Evolutionary conservation across 176 grass and related monocot species (phyloP).

Genomic region (Elymus sibiricus): DNA sequence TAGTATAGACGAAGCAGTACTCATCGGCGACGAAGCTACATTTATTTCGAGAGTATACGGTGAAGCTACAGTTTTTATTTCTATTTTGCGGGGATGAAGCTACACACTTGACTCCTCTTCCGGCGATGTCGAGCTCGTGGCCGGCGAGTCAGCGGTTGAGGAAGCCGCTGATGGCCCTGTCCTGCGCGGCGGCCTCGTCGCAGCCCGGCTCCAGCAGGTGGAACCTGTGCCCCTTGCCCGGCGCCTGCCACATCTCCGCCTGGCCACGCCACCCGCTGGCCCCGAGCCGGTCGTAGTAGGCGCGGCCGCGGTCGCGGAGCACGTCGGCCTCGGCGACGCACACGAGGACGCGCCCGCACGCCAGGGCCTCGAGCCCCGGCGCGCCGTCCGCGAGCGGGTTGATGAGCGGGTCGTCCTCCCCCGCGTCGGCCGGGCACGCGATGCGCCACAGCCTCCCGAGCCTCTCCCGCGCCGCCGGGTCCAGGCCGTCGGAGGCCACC

Average conservation of each 20-base stretch:
- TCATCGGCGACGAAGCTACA: too few species aligned
- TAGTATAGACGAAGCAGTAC: too few species aligned
- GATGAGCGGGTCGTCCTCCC: constrained; percentile 49
- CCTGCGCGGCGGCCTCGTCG: constrained; percentile 38
- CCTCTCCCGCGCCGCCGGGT: constrained; percentile 12
- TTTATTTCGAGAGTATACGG: too few species aligned
- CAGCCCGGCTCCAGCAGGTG: constrained; percentile 40
- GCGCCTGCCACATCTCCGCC: constrained; percentile 38
- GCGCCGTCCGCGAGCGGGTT: constrained; percentile 10
- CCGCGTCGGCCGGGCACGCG: constrained; percentile 40
- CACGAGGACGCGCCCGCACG: constrained; percentile 34
- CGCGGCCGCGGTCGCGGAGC: constrained; percentile 13
- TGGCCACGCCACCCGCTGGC: constrained; percentile 38
- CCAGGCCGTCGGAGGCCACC: constrained; percentile 39
- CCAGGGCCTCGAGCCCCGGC: constrained; percentile 7
- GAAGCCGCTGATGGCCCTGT: constrained; percentile 39
- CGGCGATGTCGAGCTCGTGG: not conserved
- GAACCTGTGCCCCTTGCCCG: constrained; percentile 39
- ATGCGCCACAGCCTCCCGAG: constrained; percentile 42
- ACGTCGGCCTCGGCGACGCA: constrained; percentile 42
- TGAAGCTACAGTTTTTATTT: too few species aligned
- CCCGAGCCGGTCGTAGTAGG: constrained; percentile 37
- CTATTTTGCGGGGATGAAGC: too few species aligned
- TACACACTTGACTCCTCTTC: not conserved
- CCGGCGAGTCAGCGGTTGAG: constrained; percentile 28